Percentiles rank a stretch among this genome's conserved stretches.
Evolutionary conservation across 2,329 filamentous ascomycete genomes (phyloP).

Genomic region (Neofusicoccum parvum): DNA sequence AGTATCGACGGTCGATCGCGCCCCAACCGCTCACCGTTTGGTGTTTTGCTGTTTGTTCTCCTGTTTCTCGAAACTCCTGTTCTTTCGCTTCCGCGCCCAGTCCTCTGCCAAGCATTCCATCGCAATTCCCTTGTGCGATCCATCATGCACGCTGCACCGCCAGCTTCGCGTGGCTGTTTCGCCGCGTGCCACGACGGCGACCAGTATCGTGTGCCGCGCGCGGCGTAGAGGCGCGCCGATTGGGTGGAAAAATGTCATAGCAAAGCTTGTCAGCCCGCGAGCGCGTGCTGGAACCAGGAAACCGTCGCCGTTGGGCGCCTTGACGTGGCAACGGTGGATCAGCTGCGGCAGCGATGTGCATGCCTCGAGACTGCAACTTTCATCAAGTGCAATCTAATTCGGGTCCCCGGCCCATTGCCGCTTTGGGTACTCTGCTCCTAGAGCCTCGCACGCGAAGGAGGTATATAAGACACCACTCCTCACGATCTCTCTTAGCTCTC

Average conservation of each 20-base stretch:
- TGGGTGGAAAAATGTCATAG: conserved; percentile 7
- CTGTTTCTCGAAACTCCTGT: neutral
- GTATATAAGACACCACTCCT: conserved; percentile 9
- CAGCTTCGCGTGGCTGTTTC: conserved; percentile 3
- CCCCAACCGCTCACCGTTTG: neutral
- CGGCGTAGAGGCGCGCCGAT: neutral
- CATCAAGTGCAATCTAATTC: conserved; percentile 18
- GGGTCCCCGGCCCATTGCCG: conserved; percentile 4
- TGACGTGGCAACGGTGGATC: conserved; percentile 13
- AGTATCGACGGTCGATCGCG: conserved; percentile 10
- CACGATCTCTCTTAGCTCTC: conserved; percentile 5
- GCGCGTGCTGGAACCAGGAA: conserved; percentile 17
- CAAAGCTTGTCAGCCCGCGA: neutral
- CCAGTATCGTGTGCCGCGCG: neutral
- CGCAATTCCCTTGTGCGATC: neutral
- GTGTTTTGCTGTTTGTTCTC: conserved; percentile 1
- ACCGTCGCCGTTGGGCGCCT: conserved; percentile 1
- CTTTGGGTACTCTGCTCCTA: conserved; percentile 2
- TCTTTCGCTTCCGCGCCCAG: conserved; percentile 2
- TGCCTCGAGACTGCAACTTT: conserved; percentile 4
- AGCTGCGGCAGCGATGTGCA: neutral
- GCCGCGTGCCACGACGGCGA: conserved; percentile 9
- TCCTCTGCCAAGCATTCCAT: neutral
- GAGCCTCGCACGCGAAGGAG: conserved; percentile 3
- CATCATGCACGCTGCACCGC: neutral